Conservation (phyloP, 2,329 filamentous ascomycete genomes). For the Pezicula carpinea region DNA sequence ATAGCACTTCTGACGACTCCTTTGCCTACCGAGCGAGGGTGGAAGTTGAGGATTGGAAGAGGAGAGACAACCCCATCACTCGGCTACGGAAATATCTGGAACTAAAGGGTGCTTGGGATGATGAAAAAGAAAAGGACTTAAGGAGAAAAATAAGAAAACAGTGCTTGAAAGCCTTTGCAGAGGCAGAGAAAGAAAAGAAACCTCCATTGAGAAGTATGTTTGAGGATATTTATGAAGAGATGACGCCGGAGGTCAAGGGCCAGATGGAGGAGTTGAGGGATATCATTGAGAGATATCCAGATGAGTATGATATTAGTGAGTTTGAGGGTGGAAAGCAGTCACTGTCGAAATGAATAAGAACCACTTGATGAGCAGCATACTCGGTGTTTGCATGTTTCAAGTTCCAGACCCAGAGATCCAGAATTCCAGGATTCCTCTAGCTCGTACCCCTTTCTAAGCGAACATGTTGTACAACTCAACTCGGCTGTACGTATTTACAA, state of each 20-base stretch:
- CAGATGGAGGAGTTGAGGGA: constrained; percentile 74
- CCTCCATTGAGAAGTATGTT: constrained; percentile 70
- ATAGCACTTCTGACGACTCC: constrained; percentile 94
- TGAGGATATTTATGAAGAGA: constrained; percentile 81
- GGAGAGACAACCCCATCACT: constrained; percentile 83
- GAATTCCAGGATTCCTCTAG: no score
- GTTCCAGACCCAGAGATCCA: no score
- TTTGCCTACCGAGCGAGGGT: constrained; percentile 92
- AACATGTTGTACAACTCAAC: no score
- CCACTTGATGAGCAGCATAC: no score
- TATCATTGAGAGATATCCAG: constrained; percentile 80
- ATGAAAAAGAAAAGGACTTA: constrained; percentile 71
- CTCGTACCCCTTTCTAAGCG: no score
- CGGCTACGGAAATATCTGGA: constrained; percentile 89
- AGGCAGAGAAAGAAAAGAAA: constrained; percentile 78
- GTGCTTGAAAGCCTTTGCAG: constrained; percentile 76
- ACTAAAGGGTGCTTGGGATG: constrained; percentile 75
- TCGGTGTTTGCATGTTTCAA: no score
- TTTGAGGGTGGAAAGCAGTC: constrained; percentile 62
- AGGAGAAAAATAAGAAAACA: constrained; percentile 65
- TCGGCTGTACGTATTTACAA: no score
- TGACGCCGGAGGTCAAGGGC: constrained; percentile 71
- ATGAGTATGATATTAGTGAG: constrained; percentile 80
- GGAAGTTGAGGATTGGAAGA: constrained; percentile 93
- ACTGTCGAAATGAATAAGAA: constrained; percentile 3